phyloP scores from a whole-genome alignment of 345 rosid species.

The Eucalyptus rudis region DNA sequence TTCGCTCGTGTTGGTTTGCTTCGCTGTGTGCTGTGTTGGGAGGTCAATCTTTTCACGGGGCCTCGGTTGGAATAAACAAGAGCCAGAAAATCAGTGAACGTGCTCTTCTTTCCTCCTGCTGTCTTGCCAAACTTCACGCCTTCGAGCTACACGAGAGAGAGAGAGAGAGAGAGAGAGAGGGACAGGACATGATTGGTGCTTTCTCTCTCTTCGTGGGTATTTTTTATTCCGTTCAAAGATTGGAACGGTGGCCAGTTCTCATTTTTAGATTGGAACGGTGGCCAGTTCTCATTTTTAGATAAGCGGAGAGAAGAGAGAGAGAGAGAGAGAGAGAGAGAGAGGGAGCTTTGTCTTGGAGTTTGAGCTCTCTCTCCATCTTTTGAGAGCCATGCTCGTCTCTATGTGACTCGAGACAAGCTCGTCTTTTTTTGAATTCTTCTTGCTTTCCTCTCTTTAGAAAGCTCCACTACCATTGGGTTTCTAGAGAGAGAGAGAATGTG shows the following conservation, averaged over 20 bases:
- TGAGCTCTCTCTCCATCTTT: slow-evolving; percentile 61
- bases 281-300: neutral
- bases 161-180: neutral
- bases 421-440: slow-evolving; percentile 3
- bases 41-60: neutral
- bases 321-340: neutral
- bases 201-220: neutral
- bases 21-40: slow-evolving; percentile 27
- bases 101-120: slow-evolving; percentile 32
- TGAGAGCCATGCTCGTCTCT: slow-evolving; percentile 57
- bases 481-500: neutral
- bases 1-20: slow-evolving; percentile 1
- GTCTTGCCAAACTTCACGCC: slow-evolving; percentile 40
- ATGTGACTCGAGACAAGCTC: slow-evolving; percentile 1
- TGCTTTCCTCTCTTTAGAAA: neutral
- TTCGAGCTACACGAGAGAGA: neutral
- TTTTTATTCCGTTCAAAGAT: neutral
- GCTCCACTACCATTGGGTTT: neutral
- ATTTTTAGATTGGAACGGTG: neutral
- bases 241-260: neutral
- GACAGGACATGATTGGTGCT: neutral
- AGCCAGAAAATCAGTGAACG: slow-evolving; percentile 26
- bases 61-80: neutral
- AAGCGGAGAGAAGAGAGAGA: neutral
- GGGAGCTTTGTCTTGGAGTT: slow-evolving; percentile 28